A percentile compares a stretch with the other conserved stretches of the same genome.
phyloP scores from a whole-genome alignment of 176 grass and related monocot genomes.

The Thinopyrum elongatum region DNA sequence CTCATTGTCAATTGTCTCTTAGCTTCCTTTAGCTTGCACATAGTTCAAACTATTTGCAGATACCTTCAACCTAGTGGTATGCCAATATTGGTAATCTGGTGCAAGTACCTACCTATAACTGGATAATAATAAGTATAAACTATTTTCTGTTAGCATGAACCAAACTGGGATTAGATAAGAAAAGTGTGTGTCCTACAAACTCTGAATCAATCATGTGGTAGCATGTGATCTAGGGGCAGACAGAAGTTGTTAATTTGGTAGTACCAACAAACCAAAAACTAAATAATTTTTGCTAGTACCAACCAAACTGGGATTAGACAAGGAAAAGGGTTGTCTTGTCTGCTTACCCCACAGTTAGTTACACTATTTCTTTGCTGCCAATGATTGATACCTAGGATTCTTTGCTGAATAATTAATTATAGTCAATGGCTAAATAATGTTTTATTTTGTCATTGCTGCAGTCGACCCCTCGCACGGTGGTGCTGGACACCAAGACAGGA shows the following conservation, averaged over 20 bases:
- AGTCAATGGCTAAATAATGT: neutral
- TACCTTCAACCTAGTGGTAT: neutral
- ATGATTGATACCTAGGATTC: neutral
- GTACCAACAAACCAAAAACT: neutral
- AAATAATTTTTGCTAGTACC: neutral
- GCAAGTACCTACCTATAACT: neutral
- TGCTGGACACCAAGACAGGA: constrained; percentile 69
- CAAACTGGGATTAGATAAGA: neutral
- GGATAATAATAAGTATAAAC: neutral
- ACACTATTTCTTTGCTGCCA: neutral
- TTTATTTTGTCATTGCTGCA: constrained; percentile 3
- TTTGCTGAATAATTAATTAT: neutral
- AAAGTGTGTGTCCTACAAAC: neutral
- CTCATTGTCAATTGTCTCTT: neutral
- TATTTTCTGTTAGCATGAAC: neutral
- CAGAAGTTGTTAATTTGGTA: neutral
- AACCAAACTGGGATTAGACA: constrained; percentile 10
- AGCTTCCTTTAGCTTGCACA: neutral
- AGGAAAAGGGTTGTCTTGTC: neutral
- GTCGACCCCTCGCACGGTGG: constrained; percentile 59
- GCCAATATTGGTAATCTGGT: neutral
- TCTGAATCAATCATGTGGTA: constrained; percentile 16
- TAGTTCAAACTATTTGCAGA: neutral
- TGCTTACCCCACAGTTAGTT: neutral
- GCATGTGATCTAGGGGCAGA: neutral